These are phyloP conservation scores for Agrocybe chaxingu DNA, from an alignment of 768 basidiomycete genomes.

Conservation along the genomic window DNA sequence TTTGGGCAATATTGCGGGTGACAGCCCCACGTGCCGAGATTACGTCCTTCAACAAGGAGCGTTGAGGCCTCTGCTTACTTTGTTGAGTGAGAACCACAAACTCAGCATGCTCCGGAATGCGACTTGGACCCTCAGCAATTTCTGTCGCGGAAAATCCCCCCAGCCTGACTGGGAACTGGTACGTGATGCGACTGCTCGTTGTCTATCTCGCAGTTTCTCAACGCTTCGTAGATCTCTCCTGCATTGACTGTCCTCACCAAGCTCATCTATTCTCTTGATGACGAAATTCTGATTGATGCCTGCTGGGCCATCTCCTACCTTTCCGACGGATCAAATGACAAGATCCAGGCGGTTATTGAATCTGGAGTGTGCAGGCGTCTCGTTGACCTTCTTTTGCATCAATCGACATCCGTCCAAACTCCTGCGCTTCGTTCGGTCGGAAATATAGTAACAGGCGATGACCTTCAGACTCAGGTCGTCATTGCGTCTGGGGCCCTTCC, in stretches of 20 bases:
- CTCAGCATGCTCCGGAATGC: slow-evolving; percentile 98
- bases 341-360: slow-evolving; percentile 99
- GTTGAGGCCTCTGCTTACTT: slow-evolving; percentile 82
- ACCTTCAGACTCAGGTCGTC: slow-evolving; percentile 98
- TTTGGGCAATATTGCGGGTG: slow-evolving; percentile 97
- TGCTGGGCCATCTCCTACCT: slow-evolving; percentile 99
- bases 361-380: slow-evolving; percentile 96
- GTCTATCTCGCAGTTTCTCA: slow-evolving; percentile 1
- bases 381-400: slow-evolving; percentile 95
- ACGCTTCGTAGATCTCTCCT: slow-evolving; percentile 79
- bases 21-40: slow-evolving; percentile 96
- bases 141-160: slow-evolving; percentile 96
- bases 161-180: slow-evolving; percentile 98
- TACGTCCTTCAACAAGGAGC: slow-evolving; percentile 94
- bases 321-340: slow-evolving; percentile 98
- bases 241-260: slow-evolving; percentile 96
- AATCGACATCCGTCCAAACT: slow-evolving; percentile 93
- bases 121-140: slow-evolving; percentile 99
- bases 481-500: slow-evolving; percentile 97
- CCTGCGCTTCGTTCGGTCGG: slow-evolving; percentile 98
- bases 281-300: slow-evolving; percentile 98
- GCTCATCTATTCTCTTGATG: slow-evolving; percentile 97
- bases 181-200: slow-evolving; percentile 20
- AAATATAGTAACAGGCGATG: slow-evolving; percentile 99
- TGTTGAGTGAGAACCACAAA: slow-evolving; percentile 96